phyloP scores from a whole-genome alignment of 306 rosid species.

The Psophocarpus tetragonolobus region DNA sequence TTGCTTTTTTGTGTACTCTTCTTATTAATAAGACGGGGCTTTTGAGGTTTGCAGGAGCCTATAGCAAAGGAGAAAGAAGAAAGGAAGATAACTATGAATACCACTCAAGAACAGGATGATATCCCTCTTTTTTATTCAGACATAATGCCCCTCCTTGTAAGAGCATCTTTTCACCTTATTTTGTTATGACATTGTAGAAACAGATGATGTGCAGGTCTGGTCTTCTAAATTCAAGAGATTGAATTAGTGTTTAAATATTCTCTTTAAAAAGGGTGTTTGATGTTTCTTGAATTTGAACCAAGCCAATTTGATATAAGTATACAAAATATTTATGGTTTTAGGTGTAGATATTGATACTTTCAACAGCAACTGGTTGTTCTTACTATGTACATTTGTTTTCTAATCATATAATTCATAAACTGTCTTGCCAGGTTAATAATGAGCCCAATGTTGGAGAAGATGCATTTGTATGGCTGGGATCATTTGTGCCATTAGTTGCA shows the following conservation, averaged over 20 bases:
- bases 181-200: background rate
- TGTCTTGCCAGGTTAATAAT: slow-evolving; percentile 52
- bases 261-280: background rate
- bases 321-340: background rate
- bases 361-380: background rate
- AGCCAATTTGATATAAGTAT: background rate
- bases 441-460: slow-evolving; percentile 84
- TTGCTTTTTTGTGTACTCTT: background rate
- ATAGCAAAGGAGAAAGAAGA: slow-evolving; percentile 80
- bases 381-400: slow-evolving; percentile 1
- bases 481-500: slow-evolving; percentile 62
- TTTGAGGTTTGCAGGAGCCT: slow-evolving; percentile 57
- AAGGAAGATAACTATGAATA: slow-evolving; percentile 29
- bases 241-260: background rate
- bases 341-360: background rate
- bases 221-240: background rate
- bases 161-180: slow-evolving; percentile 14
- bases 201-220: background rate
- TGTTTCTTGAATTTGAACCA: slow-evolving; percentile 3
- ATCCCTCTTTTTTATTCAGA: slow-evolving; percentile 89
- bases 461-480: slow-evolving; percentile 89
- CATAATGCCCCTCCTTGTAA: slow-evolving; percentile 90
- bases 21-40: background rate
- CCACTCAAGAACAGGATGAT: slow-evolving; percentile 61
- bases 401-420: background rate